phyloP scores from a whole-genome alignment of 2,329 filamentous ascomycete species.

The Colletotrichum horii region DNA sequence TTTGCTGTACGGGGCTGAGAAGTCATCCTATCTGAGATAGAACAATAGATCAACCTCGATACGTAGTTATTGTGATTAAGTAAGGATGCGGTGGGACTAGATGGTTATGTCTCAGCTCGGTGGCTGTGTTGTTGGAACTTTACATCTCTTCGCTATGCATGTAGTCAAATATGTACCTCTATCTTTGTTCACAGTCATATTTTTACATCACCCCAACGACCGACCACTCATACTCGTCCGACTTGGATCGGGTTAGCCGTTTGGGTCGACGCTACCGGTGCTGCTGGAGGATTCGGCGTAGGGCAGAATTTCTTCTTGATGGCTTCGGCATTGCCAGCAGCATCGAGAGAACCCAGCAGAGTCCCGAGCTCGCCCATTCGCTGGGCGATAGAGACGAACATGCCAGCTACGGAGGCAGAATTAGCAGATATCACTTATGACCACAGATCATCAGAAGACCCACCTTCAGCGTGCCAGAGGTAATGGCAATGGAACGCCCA shows the following conservation, averaged over 20 bases:
- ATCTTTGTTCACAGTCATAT: not conserved
- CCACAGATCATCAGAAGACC: not conserved
- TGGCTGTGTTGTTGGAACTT: not conserved
- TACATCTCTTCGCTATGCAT: not conserved
- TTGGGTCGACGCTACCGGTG: not conserved
- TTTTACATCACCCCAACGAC: not conserved
- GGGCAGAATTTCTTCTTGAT: conserved; percentile 21
- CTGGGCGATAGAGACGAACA: conserved; percentile 15
- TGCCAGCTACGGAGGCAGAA: not conserved
- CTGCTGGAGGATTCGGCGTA: not conserved
- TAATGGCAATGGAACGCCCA: conserved; percentile 67
- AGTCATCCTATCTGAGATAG: rapidly evolving
- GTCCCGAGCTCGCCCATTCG: conserved; percentile 10
- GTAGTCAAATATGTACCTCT: not conserved
- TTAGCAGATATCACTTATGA: not conserved
- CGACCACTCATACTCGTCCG: not conserved
- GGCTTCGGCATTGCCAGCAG: not conserved
- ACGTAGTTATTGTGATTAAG: rapidly evolving
- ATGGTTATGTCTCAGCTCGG: not conserved
- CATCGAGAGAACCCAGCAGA: not conserved
- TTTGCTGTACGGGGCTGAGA: not conserved
- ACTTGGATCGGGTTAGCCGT: not conserved
- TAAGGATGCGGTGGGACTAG: rapidly evolving
- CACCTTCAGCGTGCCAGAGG: conserved; percentile 58
- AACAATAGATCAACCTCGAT: not conserved